phyloP scores from a whole-genome alignment of 208 protist species.

The Crithidia sp. region DNA sequence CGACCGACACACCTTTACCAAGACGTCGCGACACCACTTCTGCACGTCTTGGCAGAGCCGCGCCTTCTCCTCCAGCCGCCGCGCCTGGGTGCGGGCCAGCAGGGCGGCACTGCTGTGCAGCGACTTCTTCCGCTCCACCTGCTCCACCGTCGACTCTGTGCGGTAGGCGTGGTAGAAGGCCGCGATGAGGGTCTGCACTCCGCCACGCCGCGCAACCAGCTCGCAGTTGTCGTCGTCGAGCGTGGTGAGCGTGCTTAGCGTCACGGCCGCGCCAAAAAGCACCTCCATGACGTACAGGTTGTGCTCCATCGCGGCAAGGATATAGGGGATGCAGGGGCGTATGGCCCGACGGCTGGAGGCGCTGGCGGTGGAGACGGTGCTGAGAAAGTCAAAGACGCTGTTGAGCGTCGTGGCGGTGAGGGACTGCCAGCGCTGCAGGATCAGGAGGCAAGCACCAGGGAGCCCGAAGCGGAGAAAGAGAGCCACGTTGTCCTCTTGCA shows the following conservation, averaged over 20 bases:
- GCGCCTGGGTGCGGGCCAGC: slow-evolving; percentile 17
- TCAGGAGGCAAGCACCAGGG: slow-evolving; percentile 55
- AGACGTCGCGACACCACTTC: slow-evolving; percentile 61
- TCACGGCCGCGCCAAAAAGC: slow-evolving; percentile 59
- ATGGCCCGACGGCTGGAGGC: slow-evolving; percentile 44
- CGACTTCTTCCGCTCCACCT: slow-evolving; percentile 25
- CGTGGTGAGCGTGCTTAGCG: slow-evolving; percentile 69
- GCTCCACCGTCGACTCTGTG: slow-evolving; percentile 10
- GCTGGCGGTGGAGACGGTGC: slow-evolving; percentile 66
- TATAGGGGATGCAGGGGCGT: slow-evolving; percentile 74
- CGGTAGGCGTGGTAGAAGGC: slow-evolving; percentile 54
- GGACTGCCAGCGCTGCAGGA: slow-evolving; percentile 53
- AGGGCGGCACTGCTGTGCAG: slow-evolving; percentile 21
- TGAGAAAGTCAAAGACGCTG: slow-evolving; percentile 74
- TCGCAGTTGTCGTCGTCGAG: slow-evolving; percentile 66
- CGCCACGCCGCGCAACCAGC: slow-evolving; percentile 60
- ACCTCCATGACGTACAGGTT: slow-evolving; percentile 59
- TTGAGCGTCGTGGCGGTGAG: slow-evolving; percentile 63
- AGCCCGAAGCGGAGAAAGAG: slow-evolving; percentile 61
- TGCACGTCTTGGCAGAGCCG: slow-evolving; percentile 55
- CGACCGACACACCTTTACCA: slow-evolving; percentile 60
- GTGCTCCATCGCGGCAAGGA: slow-evolving; percentile 52
- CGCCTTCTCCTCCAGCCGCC: slow-evolving; percentile 22
- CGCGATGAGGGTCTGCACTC: slow-evolving; percentile 67
- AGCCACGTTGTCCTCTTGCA: slow-evolving; percentile 68